These are phyloP conservation scores for Hyphodiscus sp. DNA, from an alignment of 2,329 filamentous ascomycete genomes.

Conservation along the genomic window DNA sequence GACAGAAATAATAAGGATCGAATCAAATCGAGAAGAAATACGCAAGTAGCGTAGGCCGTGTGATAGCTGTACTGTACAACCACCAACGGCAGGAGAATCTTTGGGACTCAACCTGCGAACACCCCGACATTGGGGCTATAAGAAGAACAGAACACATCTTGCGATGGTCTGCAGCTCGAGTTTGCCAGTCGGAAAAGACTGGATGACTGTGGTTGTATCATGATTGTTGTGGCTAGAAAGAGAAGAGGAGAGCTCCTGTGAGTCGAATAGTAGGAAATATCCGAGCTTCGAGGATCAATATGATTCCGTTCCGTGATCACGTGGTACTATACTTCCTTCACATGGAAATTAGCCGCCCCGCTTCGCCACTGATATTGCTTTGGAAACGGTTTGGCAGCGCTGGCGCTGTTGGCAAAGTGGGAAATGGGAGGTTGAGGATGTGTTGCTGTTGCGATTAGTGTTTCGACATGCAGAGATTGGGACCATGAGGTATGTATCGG, in stretches of 20 bases:
- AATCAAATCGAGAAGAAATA: slow-evolving; percentile 16
- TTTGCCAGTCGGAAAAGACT: slow-evolving; percentile 24
- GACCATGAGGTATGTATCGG: no score
- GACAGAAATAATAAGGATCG: slow-evolving; percentile 10
- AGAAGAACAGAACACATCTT: slow-evolving; percentile 23
- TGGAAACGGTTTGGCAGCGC: no score
- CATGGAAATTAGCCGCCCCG: no score
- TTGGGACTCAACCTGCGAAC: slow-evolving; percentile 24
- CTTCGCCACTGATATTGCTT: no score
- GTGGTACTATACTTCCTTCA: not conserved
- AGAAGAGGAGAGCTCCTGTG: slow-evolving; percentile 2
- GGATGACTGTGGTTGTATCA: slow-evolving; percentile 20
- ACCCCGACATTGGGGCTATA: slow-evolving; percentile 31
- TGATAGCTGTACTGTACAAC: slow-evolving; percentile 22
- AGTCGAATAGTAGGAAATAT: not conserved
- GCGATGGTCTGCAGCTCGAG: slow-evolving; percentile 19
- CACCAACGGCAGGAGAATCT: slow-evolving; percentile 18
- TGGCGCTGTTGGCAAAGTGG: no score
- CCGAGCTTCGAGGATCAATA: not conserved
- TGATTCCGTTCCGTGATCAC: not conserved
- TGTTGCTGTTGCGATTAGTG: no score
- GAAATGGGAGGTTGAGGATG: no score
- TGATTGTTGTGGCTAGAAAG: slow-evolving; percentile 22
- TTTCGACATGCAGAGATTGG: no score
- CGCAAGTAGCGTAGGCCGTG: slow-evolving; percentile 17